A percentile compares a stretch with the other conserved stretches of the same genome.
Conservation (phyloP, 805 yeast species). For the Kurtzmaniella fragi region DNA sequence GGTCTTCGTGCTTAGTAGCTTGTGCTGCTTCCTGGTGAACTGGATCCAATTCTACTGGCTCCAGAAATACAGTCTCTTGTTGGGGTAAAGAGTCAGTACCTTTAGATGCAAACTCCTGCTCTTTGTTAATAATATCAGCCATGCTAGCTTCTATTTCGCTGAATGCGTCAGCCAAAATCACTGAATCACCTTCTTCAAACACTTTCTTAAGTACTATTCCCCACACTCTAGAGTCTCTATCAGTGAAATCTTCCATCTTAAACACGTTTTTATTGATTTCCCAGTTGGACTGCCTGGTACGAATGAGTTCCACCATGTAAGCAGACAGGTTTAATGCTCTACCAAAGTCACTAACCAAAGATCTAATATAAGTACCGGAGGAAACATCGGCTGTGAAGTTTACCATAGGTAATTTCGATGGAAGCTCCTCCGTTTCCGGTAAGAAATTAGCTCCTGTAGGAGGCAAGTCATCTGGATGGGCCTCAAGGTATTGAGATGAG, state of each 20-base stretch:
- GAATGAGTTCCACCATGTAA: slow-evolving; percentile 78
- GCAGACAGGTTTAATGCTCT: slow-evolving; percentile 75
- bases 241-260: slow-evolving; percentile 58
- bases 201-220: slow-evolving; percentile 55
- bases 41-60: slow-evolving; percentile 2
- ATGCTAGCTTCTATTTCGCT: slow-evolving; percentile 2
- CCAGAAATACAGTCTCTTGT: slow-evolving; percentile 4
- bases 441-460: slow-evolving; percentile 8
- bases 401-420: slow-evolving; percentile 58
- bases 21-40: slow-evolving; percentile 1
- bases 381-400: slow-evolving; percentile 78
- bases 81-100: slow-evolving; percentile 2
- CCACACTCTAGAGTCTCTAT: slow-evolving; percentile 64
- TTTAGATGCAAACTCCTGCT: slow-evolving; percentile 5
- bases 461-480: slow-evolving; percentile 3
- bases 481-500: slow-evolving; percentile 49
- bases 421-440: slow-evolving; percentile 32
- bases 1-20: slow-evolving; percentile 2
- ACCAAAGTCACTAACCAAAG: slow-evolving; percentile 85
- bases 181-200: slow-evolving; percentile 30
- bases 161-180: slow-evolving; percentile 22
- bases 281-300: slow-evolving; percentile 84
- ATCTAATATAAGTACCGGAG: slow-evolving; percentile 92
- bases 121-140: neutral
- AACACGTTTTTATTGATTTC: slow-evolving; percentile 65